Evolutionary conservation across 2,329 filamentous ascomycete genomes (phyloP).

Genomic region (Cytospora mali): DNA sequence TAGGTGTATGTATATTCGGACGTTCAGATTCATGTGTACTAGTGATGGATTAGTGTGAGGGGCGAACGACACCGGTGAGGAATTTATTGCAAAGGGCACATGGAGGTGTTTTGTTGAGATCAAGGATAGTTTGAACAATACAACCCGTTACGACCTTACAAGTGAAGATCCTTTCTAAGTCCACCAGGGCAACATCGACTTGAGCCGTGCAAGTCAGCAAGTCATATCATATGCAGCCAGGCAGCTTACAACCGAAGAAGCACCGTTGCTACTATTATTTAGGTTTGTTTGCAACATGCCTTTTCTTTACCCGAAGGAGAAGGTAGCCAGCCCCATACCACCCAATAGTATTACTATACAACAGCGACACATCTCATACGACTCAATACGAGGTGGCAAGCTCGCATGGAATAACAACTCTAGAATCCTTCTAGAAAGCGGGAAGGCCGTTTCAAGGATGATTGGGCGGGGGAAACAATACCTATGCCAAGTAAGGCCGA

Average conservation of each 20-base stretch:
- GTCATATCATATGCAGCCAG: neutral
- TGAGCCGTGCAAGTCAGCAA: neutral
- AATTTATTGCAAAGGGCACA: too few species aligned
- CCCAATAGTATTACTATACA: neutral
- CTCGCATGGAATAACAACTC: neutral
- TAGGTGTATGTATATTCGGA: too few species aligned
- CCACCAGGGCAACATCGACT: too few species aligned
- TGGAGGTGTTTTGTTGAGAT: too few species aligned
- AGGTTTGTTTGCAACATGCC: neutral
- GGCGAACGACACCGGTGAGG: too few species aligned
- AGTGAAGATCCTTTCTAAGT: too few species aligned
- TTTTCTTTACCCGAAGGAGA: neutral
- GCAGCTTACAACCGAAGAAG: neutral
- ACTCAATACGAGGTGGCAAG: constrained; percentile 4
- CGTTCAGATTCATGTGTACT: too few species aligned
- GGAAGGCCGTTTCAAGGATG: neutral
- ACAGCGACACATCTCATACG: neutral
- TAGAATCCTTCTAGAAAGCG: constrained; percentile 24
- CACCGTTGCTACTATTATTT: neutral
- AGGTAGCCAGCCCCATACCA: too few species aligned
- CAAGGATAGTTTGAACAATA: too few species aligned
- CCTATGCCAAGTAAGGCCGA: neutral
- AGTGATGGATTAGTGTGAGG: too few species aligned
- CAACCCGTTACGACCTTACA: too few species aligned
- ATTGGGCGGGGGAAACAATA: neutral